A percentile compares a stretch with the other conserved stretches of the same genome.
Evolutionary conservation across 495 filamentous ascomycete species (phyloP).

Genomic region (Aspergillus funiculosus): DNA sequence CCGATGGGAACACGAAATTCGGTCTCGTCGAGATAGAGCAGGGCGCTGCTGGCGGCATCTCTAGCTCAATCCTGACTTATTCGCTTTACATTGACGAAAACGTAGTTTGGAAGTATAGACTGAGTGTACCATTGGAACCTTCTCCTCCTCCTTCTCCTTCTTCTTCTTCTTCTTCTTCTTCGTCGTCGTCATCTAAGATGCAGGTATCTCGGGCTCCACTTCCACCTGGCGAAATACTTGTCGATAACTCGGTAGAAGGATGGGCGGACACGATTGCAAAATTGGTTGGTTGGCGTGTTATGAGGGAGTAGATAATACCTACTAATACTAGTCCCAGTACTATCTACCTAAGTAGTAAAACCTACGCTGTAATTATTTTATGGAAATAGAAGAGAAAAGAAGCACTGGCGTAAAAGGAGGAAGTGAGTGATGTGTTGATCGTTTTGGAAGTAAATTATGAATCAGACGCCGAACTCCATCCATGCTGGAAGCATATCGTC

Average conservation of each 20-base stretch:
- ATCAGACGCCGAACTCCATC: slow-evolving; percentile 10
- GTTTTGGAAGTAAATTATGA: neutral
- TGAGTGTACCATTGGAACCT: slow-evolving; percentile 28
- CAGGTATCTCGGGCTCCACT: slow-evolving; percentile 8
- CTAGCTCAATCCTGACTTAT: slow-evolving; percentile 61
- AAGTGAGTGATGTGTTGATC: too few species aligned
- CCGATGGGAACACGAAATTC: slow-evolving; percentile 85
- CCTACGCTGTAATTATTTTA: too few species aligned
- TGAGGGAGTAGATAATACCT: slow-evolving; percentile 7
- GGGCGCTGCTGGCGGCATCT: slow-evolving; percentile 22
- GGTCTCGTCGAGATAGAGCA: slow-evolving; percentile 80
- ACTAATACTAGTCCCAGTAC: too few species aligned
- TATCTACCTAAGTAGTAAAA: too few species aligned
- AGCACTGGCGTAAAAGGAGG: too few species aligned
- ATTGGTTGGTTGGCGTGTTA: slow-evolving; percentile 11
- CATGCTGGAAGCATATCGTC: slow-evolving; percentile 8
- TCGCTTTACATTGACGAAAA: slow-evolving; percentile 75
- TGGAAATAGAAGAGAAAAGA: too few species aligned
- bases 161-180: neutral
- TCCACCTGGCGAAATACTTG: slow-evolving; percentile 27
- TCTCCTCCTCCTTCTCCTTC: neutral
- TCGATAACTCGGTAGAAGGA: slow-evolving; percentile 21
- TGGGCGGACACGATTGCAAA: slow-evolving; percentile 20
- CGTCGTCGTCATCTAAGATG: too few species aligned
- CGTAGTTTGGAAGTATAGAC: slow-evolving; percentile 64